Evolutionary conservation across 163 green algal genomes (phyloP).

Genomic region (Smithsoniella earleae): DNA sequence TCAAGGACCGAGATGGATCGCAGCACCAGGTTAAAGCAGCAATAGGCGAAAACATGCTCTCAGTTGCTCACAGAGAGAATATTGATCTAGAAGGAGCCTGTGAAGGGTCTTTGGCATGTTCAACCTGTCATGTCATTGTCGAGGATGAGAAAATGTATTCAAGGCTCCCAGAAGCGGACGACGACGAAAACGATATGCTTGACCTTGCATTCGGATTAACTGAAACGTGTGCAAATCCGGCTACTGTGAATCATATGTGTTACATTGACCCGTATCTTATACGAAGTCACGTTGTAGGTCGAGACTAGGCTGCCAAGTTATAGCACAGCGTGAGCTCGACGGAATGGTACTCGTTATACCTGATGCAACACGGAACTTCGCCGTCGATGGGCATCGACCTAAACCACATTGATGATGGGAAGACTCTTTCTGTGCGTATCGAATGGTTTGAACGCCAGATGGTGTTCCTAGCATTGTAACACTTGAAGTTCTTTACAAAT

Average conservation of each 20-base stretch:
- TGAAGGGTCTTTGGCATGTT: constrained; percentile 92
- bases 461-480: too few species aligned
- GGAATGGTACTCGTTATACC: constrained; percentile 78
- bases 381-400: constrained; percentile 35
- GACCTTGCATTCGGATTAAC: constrained; percentile 95
- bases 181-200: constrained; percentile 99
- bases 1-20: constrained; percentile 79
- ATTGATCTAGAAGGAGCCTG: constrained; percentile 98
- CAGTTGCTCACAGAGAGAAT: constrained; percentile 90
- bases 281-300: constrained; percentile 54
- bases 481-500: too few species aligned
- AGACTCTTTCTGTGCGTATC: too few species aligned
- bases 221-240: constrained; percentile 50
- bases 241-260: background rate
- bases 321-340: constrained; percentile 76
- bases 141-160: constrained; percentile 82
- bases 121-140: constrained; percentile 96
- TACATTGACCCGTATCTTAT: background rate
- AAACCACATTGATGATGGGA: background rate
- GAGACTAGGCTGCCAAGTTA: constrained; percentile 87
- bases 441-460: too few species aligned
- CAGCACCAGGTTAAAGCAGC: constrained; percentile 66
- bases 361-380: constrained; percentile 85
- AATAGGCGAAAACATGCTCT: constrained; percentile 77
- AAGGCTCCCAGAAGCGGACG: constrained; percentile 73